These are phyloP conservation scores for Aspergillus sojae DNA, from an alignment of 2,329 filamentous ascomycete species.

Conservation along the genomic window DNA sequence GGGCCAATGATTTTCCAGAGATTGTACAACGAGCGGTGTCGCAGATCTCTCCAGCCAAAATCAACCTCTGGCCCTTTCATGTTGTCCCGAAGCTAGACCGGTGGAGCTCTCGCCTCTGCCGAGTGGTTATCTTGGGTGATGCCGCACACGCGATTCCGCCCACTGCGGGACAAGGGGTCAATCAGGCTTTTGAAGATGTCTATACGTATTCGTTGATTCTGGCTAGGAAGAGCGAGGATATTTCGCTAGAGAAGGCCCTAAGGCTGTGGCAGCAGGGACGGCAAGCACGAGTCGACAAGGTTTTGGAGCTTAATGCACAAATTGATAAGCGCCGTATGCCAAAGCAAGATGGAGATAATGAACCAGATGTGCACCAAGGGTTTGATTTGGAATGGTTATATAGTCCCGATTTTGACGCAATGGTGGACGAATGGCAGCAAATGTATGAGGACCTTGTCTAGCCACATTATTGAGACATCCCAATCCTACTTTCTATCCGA, in stretches of 20 bases:
- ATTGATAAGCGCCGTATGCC: slow-evolving; percentile 54
- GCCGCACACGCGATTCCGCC: slow-evolving; percentile 66
- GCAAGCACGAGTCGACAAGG: slow-evolving; percentile 51
- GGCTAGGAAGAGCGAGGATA: slow-evolving; percentile 21
- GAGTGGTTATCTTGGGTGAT: slow-evolving; percentile 59
- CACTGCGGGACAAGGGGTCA: slow-evolving; percentile 61
- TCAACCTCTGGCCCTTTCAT: slow-evolving; percentile 57
- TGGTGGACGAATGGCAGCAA: slow-evolving; percentile 34
- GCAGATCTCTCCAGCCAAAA: slow-evolving; percentile 37
- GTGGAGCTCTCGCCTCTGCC: slow-evolving; percentile 44
- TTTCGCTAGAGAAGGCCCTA: slow-evolving; percentile 31
- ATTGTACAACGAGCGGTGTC: slow-evolving; percentile 43
- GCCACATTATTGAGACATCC: not conserved
- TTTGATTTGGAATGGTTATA: slow-evolving; percentile 51
- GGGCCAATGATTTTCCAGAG: slow-evolving; percentile 36
- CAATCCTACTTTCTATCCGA: too few relatives aligned
- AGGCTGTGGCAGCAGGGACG: slow-evolving; percentile 53
- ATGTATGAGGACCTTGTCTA: not conserved
- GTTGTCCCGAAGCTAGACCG: slow-evolving; percentile 50
- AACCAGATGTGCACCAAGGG: slow-evolving; percentile 23
- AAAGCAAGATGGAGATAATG: slow-evolving; percentile 9
- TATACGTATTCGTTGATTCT: slow-evolving; percentile 49
- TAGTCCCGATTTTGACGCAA: slow-evolving; percentile 40
- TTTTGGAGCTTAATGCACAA: slow-evolving; percentile 53
- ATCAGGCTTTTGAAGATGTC: slow-evolving; percentile 60